Evolutionary conservation across 2,329 filamentous ascomycete genomes (phyloP).

Genomic region (Claviceps sp.): DNA sequence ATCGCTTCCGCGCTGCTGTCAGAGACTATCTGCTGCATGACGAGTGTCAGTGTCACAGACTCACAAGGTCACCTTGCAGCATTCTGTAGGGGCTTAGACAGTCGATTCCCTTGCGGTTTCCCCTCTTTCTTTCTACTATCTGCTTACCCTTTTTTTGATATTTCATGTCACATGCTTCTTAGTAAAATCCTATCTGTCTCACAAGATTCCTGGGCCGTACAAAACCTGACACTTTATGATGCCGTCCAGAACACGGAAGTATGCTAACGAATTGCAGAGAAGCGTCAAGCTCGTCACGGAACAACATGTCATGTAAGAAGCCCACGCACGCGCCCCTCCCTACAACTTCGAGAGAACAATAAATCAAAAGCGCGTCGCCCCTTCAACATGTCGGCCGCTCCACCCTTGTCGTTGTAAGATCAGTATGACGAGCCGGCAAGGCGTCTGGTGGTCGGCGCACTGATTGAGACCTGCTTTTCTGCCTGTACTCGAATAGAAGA

Average conservation of each 20-base stretch:
- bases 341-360: too few species aligned
- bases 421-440: not conserved
- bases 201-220: slow-evolving; percentile 4
- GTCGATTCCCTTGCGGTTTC: slow-evolving; percentile 1
- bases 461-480: not conserved
- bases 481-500: not conserved
- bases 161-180: not conserved
- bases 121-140: not conserved
- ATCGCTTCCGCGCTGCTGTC: not conserved
- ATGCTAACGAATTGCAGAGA: slow-evolving; percentile 46
- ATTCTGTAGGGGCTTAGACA: not conserved
- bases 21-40: not conserved
- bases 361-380: not conserved
- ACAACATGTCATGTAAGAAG: slow-evolving; percentile 69
- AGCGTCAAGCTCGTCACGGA: slow-evolving; percentile 87
- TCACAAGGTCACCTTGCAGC: not conserved
- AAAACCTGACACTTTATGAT: slow-evolving; percentile 2
- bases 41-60: slow-evolving; percentile 1
- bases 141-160: not conserved
- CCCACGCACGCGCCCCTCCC: not conserved
- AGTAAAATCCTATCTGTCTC: not conserved
- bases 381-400: not conserved
- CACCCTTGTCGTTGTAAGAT: not conserved
- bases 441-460: not conserved
- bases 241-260: slow-evolving; percentile 5